Base-by-base conservation (phyloP, 768 basidiomycete genomes). In the Pisolithus marmoratus region DNA sequence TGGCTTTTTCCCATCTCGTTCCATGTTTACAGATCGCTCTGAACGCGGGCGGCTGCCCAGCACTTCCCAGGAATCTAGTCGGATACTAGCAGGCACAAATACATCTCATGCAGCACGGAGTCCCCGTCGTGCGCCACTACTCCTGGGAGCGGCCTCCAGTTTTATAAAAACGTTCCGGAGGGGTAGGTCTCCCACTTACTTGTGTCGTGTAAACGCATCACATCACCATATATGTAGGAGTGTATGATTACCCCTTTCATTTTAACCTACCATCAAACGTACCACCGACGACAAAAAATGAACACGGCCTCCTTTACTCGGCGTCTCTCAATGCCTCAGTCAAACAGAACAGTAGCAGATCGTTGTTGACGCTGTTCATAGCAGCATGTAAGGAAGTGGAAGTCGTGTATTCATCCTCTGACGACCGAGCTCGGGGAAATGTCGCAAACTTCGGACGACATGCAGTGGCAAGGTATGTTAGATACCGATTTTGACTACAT, bases 181-280 rank as follows among this genome's bases (percentile, higher is more conserved):
- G 72, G 94, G 93, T 87, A 49, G 37, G 73, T 67, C 26, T 43
- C 19, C 23, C 37, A 40, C 31, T 49, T 24, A 46, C 23, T 48
- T 24, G 29, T 36, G 12, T n/a, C 53, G 29, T 58, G 87, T 87
- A 91, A 19, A 85, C 83, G 17, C 92, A 95, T 24, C 38, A 20
- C 38, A 20, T n/a, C n/a, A 40, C 8, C 38, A 20, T 53, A 29
- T n/a, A n/a, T n/a, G n/a, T 58, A 90, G 94, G 94, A 19, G 87
- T 83, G 5, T 97, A 98, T 65, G 90, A 87, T 17, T 98, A 92
- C 68, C 95, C 95, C 2, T 88, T 99, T 61, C 89, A 89, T 14
- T 94, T 97, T 66, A 75, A 84, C 17, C 84, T 99, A 50, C 91
- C 95, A 0, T 74, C 82, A 5, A 77, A 81, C 53, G 76, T 86